phyloP scores from a whole-genome alignment of 1,284 basidiomycete species.

The Marasmius oreades region DNA sequence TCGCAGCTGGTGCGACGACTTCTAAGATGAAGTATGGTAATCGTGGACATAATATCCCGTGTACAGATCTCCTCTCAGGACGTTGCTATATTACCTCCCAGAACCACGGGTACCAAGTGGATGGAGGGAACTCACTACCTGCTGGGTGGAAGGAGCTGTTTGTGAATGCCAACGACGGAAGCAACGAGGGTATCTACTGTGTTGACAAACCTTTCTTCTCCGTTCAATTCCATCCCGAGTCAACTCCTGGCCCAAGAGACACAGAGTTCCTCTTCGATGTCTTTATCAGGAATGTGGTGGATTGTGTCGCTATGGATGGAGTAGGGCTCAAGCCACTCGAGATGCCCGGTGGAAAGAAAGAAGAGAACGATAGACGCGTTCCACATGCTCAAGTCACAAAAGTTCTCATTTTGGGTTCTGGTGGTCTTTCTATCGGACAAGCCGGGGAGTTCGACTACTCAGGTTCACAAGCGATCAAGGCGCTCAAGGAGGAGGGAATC shows the following conservation, averaged over 20 bases:
- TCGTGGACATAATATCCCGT: constrained; percentile 98
- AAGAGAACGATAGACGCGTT: constrained; percentile 75
- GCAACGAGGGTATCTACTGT: constrained; percentile 97
- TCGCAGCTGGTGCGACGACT: constrained; percentile 92
- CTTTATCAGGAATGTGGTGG: constrained; percentile 86
- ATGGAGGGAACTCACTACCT: constrained; percentile 70
- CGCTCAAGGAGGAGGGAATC: constrained; percentile 97
- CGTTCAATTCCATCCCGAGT: constrained; percentile 99
- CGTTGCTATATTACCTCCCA: constrained; percentile 99
- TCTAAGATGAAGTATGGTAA: constrained; percentile 99
- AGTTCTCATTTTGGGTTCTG: constrained; percentile 97
- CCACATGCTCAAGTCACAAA: constrained; percentile 86
- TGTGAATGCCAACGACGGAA: constrained; percentile 94
- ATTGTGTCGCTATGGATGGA: constrained; percentile 58
- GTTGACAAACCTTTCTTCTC: constrained; percentile 93
- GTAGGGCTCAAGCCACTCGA: constrained; percentile 63
- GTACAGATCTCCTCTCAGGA: constrained; percentile 90
- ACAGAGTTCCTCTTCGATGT: constrained; percentile 99
- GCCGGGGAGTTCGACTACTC: constrained; percentile 99
- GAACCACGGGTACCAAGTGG: constrained; percentile 98
- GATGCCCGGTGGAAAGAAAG: constrained; percentile 86
- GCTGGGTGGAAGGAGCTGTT: constrained; percentile 92
- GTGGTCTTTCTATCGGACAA: constrained; percentile 96
- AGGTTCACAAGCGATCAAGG: constrained; percentile 98
- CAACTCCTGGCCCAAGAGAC: constrained; percentile 96